Conservation (phyloP, 192 early-diverging fungal genomes). For the Coemansia sp. region DNA sequence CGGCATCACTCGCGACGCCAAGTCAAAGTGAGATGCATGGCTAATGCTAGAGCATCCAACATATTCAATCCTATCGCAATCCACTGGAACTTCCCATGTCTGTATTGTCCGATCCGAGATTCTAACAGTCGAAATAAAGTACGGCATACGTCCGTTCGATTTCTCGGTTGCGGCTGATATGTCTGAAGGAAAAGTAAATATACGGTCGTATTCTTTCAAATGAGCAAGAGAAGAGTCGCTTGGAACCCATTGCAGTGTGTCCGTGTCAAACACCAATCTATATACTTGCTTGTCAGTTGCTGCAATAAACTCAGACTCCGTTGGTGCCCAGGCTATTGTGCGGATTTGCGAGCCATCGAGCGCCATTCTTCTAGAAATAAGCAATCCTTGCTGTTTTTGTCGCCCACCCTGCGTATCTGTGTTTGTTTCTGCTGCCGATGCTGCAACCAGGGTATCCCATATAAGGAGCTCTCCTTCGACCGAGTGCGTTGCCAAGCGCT, state of each 20-base stretch:
- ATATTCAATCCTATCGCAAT: conserved; percentile 15
- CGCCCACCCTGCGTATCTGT: neutral
- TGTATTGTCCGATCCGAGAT: conserved; percentile 24
- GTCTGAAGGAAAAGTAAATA: conserved; percentile 45
- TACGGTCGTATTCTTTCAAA: conserved; percentile 39
- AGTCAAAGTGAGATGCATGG: conserved; percentile 29
- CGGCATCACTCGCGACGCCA: conserved; percentile 52
- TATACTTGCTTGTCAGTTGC: conserved; percentile 42
- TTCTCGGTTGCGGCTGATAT: neutral
- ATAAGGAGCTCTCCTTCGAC: conserved; percentile 51
- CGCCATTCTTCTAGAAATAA: conserved; percentile 42
- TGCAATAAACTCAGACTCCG: conserved; percentile 49
- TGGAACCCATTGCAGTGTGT: conserved; percentile 34
- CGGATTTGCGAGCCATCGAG: conserved; percentile 44
- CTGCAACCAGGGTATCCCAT: conserved; percentile 27
- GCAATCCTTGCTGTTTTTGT: neutral
- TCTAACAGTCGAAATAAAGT: conserved; percentile 45
- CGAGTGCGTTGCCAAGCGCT: conserved; percentile 46
- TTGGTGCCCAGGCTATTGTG: conserved; percentile 54
- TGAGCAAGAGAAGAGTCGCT: conserved; percentile 24
- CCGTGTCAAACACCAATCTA: conserved; percentile 26
- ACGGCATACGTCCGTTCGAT: conserved; percentile 3
- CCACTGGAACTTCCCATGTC: conserved; percentile 37
- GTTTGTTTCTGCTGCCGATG: neutral
- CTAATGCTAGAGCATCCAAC: conserved; percentile 20